Percentiles rank a stretch among this genome's conserved stretches.
Conservation (phyloP, 192 early-diverging fungal species). For the Gigaspora rosea region DNA sequence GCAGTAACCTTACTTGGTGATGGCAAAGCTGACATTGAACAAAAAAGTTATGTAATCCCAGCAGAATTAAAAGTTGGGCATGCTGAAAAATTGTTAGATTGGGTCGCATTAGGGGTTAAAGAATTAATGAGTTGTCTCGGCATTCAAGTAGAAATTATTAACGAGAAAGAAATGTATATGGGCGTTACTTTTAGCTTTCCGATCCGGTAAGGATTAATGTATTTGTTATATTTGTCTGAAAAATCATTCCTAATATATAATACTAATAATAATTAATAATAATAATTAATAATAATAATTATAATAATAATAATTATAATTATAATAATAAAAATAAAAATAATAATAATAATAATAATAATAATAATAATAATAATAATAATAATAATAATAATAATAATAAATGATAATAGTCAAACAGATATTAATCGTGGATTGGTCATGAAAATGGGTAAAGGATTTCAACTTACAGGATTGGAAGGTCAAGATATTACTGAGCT, state of each 20-base stretch:
- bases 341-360: too few relatives aligned
- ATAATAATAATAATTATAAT: too few relatives aligned
- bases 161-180: constrained; percentile 54
- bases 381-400: too few relatives aligned
- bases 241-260: neutral
- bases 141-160: constrained; percentile 51
- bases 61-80: constrained; percentile 80
- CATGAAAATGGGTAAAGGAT: constrained; percentile 82
- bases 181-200: constrained; percentile 90
- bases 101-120: constrained; percentile 71
- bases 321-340: too few relatives aligned
- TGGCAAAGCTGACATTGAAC: constrained; percentile 64
- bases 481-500: constrained; percentile 85
- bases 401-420: constrained; percentile 52
- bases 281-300: neutral
- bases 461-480: constrained; percentile 71
- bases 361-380: too few relatives aligned
- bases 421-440: constrained; percentile 53
- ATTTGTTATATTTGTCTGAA: neutral
- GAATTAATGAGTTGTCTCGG: constrained; percentile 50
- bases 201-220: constrained; percentile 59
- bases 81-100: constrained; percentile 75
- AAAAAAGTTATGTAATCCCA: constrained; percentile 71
- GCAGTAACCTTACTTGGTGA: constrained; percentile 78
- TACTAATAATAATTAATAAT: neutral